Evolutionary conservation across 805 yeast genomes (phyloP).

Genomic region (Wickerhamiella domercqiae): DNA sequence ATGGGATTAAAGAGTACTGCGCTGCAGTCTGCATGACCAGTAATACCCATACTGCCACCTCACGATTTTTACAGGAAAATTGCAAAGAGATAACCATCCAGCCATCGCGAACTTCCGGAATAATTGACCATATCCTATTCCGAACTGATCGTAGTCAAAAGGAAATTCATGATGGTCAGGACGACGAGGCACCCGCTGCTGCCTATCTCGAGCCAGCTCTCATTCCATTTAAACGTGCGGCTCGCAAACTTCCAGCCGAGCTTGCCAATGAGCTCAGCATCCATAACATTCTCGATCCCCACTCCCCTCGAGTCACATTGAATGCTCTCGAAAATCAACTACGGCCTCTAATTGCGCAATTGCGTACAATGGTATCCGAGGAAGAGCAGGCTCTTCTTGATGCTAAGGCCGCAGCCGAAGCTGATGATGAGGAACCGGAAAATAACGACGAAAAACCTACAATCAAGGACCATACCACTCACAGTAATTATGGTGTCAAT

Average conservation of each 20-base stretch:
- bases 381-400: neutral
- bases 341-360: neutral
- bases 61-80: neutral
- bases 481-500: neutral
- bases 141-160: neutral
- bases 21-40: slow-evolving; percentile 1
- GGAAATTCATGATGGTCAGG: neutral
- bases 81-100: neutral
- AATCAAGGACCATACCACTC: neutral
- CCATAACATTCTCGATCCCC: neutral
- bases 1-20: slow-evolving; percentile 10
- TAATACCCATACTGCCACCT: neutral
- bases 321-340: neutral
- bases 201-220: neutral
- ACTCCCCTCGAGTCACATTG: neutral
- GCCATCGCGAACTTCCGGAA: neutral
- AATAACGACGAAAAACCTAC: neutral
- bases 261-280: neutral
- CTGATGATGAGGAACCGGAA: neutral
- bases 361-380: neutral
- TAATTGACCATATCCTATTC: neutral
- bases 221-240: neutral
- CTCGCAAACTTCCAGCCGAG: neutral
- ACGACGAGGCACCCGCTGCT: neutral
- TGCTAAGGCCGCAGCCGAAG: neutral